phyloP scores from a whole-genome alignment of 768 basidiomycete species.

The Agaricus blazei region DNA sequence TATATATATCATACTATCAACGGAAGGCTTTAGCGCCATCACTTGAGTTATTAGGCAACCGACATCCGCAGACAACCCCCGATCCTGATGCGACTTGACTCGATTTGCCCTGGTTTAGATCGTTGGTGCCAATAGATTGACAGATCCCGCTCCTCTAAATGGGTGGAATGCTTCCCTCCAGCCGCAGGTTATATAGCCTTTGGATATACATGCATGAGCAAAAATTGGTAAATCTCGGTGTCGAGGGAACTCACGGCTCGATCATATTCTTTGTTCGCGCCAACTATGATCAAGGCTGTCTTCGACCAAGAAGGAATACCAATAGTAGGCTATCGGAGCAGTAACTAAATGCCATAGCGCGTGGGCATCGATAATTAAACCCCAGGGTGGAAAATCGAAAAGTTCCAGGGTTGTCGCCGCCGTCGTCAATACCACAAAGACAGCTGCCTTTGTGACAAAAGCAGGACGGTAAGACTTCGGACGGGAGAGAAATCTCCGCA shows the following conservation, averaged over 20 bases:
- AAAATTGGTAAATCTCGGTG: no score
- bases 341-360: conserved; percentile 91
- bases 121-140: no score
- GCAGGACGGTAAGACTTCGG: conserved; percentile 54
- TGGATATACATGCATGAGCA: no score
- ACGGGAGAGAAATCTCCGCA: conserved; percentile 51
- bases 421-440: conserved; percentile 67
- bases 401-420: conserved; percentile 77
- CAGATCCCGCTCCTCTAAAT: no score
- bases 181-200: no score
- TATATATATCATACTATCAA: no score
- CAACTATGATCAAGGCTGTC: conserved; percentile 72
- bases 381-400: conserved; percentile 84
- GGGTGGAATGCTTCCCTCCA: no score
- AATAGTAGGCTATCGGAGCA: conserved; percentile 65
- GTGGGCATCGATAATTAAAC: conserved; percentile 82
- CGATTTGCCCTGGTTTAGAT: no score
- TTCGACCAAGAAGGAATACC: conserved; percentile 81
- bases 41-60: no score
- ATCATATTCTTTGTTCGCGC: conserved; percentile 35
- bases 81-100: no score
- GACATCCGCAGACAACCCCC: no score
- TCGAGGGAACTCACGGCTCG: background rate
- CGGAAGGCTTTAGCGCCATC: no score
- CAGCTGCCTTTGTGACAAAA: conserved; percentile 46